Base-by-base conservation (phyloP, 2,329 filamentous ascomycete species). In the Erysiphe pulchra region DNA sequence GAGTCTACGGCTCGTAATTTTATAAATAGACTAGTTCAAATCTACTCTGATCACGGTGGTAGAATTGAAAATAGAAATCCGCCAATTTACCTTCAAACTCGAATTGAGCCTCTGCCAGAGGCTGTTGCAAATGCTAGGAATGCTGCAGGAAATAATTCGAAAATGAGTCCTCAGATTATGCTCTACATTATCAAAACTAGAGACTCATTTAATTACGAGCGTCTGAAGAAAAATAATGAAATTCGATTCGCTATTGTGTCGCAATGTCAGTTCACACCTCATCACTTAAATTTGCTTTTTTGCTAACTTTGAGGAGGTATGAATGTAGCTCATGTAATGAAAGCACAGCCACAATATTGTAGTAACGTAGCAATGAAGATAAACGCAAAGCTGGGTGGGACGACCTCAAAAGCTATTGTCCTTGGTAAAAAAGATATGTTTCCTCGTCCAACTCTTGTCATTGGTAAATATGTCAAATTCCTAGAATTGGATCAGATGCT, bases 291-390 rank as follows among this genome's bases (percentile, higher is more conserved):
- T 30, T 4, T 32, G 13, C n/a, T 7, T 39, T 20, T 30, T n/a
- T 34, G 33, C 33, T 34, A n/a, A 34, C 33, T n/a, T 14, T n/a
- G 12, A 14, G 33, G 31, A 58, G 79, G 86, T 50, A 57, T 95
- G n/a, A 77, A 85, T 51, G 65, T 67, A 2, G 63, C 63, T 0
- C 79, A 92, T 48, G 80, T 87, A 0, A 54, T 63, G 34, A 79
- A 78, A 57, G 73, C 71, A 14, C 73, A 80, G 18, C 69, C 70
- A 0, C 90, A 98, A 55, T 95, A 95, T 61, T 79, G 82, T 55
- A 90, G 82, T 1, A 98, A 98, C 50, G 84, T 98, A 0, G 72
- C 76, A 51, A 90, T 98, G 83, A 98, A 98, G 65, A 75, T 98
- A 52, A 95, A 98, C 54, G 80, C 83, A 3, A 98, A 98, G 65